phyloP scores from a whole-genome alignment of 2,329 filamentous ascomycete species.

The Aureobasidium vineae region DNA sequence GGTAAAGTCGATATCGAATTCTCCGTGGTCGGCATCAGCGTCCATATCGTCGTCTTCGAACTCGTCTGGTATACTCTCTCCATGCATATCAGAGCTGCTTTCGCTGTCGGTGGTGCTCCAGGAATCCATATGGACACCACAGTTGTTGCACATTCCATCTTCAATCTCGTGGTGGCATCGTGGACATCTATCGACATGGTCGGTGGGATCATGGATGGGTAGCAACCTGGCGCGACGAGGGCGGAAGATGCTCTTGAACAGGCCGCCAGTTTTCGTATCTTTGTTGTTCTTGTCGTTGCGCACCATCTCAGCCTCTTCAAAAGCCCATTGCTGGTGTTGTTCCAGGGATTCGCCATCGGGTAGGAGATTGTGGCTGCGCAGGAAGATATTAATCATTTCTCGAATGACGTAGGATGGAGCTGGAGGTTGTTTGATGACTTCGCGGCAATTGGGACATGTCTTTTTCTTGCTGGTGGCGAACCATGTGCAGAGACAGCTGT shows the following conservation, averaged over 20 bases:
- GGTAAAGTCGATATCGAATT: conserved; percentile 10
- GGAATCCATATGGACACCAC: conserved; percentile 52
- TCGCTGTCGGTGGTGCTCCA: conserved; percentile 42
- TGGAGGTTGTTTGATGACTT: conserved; percentile 57
- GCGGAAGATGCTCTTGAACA: conserved; percentile 63
- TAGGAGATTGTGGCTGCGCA: conserved; percentile 58
- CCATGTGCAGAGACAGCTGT: conserved; percentile 51
- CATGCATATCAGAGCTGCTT: conserved; percentile 37
- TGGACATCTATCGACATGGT: conserved; percentile 63
- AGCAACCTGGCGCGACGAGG: conserved; percentile 34
- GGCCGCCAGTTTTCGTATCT: conserved; percentile 52
- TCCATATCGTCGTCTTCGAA: conserved; percentile 45
- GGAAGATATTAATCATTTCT: conserved; percentile 63
- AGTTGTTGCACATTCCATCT: conserved; percentile 57
- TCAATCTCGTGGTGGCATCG: conserved; percentile 63
- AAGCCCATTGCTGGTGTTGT: conserved; percentile 58
- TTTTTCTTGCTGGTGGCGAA: conserved; percentile 61
- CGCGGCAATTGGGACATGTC: conserved; percentile 67
- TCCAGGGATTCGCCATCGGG: conserved; percentile 62
- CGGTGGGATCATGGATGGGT: conserved; percentile 56
- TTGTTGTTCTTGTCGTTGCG: conserved; percentile 59
- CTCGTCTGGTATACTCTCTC: conserved; percentile 37
- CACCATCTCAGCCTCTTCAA: conserved; percentile 59
- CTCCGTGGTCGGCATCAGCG: conserved; percentile 12
- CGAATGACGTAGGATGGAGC: conserved; percentile 65